Evolutionary conservation across 306 rosid species (phyloP), one percentile per base, ranked within the genome.

Genomic region (Cicer pinnatifidum): DNA sequence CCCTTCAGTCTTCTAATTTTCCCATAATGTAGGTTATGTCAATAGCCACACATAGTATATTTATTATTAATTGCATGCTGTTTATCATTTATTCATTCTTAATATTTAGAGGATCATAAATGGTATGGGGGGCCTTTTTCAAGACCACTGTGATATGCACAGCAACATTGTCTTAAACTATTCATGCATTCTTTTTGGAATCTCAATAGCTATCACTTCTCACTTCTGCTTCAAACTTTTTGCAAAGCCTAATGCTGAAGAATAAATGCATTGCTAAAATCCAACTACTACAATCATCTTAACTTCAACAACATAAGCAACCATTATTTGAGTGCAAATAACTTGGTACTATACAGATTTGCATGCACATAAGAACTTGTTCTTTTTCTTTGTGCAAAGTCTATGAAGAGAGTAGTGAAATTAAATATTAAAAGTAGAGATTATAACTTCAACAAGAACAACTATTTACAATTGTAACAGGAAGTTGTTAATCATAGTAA

Each of bases 401-500:
- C 50, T 47, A 33, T 63, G 65, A 78, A 64, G 41, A 45, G 52
- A 64, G 54, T 19, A 51, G 41, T 43, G 47, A 73, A 50, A 50
- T 59, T 41, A 48, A 50, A 66, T 23, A 23, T 67, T 9, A 47
- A 54, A 46, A 44, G 16, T 23, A 63, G 71, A 77, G 58, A 62
- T 9, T 59, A 58, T 58, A 43, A 65, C 69, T 20, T 38, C 40
- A 69, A 58, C 64, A 74, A 65, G 39, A 67, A n/a, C 50, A 75
- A 81, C 37, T 72, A 68, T 64, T 54, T 68, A 78, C 83, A 78
- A 15, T 37, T 78, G 44, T 60, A 51, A 79, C 63, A 68, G 65
- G 65, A 59, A 76, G 60, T 52, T 81, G 41, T 47, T 81, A 79
- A 78, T 86, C 86, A 61, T 72, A 73, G 37, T 78, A 82, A 61